Evolutionary conservation across 345 rosid species (phyloP), one percentile per base, ranked within the genome.

Genomic region (Capsella bursapastoris): DNA sequence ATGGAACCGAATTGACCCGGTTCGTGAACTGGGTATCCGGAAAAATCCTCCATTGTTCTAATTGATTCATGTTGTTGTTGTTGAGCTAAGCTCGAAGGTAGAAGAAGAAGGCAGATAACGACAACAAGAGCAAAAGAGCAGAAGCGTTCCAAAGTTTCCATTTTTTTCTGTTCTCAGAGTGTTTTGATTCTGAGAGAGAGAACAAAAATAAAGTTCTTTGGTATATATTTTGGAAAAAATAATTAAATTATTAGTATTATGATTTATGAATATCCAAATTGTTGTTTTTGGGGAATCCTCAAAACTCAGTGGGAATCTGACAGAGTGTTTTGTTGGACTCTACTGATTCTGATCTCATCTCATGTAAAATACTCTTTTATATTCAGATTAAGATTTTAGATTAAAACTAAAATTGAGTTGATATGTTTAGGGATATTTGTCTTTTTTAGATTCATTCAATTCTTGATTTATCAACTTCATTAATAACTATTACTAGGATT

Each of bases 11-110:
- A 70, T 61, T 59, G 80, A 65, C 76, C 65, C 73, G 86, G 79
- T 75, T 88, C 95, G 61, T 80, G 86, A 71, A 91, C 59, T 27
- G 93, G 88, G 84, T 89, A 90, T 7, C 98, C 98, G 4, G 98
- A 89, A 83, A 93, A 93, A 50, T 83, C 96, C 68, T 90, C 89
- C 97, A 90, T 88, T 32, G 89, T 90, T 82, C 57, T 81, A 58
- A 72, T 79, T 13, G 89, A 83, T 83, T 82, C 77, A 25, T 74
- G 48, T 73, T 69, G 70, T 8, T 71, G 73, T 71, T 72, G 71
- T 71, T 72, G 73, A 61, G 84, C 84, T 44, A 44, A 74, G 77
- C 43, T 75, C 59, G 83, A 75, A 65, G 89, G 55, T 51, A 55
- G 32, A 35, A 65, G 32, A 35, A 65, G 61, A 45, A 71, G 34